Conservation (phyloP, 1,284 basidiomycete species). For the Violaceomyces palustris region DNA sequence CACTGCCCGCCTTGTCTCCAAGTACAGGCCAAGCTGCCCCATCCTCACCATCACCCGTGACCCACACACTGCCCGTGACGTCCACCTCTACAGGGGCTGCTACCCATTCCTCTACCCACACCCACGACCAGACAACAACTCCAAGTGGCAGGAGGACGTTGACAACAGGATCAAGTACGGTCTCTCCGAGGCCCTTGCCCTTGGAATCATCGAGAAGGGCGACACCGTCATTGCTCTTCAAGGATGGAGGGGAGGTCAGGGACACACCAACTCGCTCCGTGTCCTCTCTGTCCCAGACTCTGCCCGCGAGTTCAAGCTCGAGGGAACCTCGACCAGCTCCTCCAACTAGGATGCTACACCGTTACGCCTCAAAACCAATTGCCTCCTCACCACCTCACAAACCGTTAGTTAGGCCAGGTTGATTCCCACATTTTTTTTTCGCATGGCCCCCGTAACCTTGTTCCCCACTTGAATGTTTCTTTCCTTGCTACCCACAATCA, state of each 20-base stretch:
- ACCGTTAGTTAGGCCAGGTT: too few relatives aligned
- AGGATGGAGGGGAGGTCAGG: conserved; percentile 96
- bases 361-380: too few relatives aligned
- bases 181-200: conserved; percentile 74
- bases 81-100: conserved; percentile 92
- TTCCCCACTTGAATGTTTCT: too few relatives aligned
- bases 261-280: conserved; percentile 63
- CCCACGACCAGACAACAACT: conserved; percentile 71
- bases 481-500: too few relatives aligned
- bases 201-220: conserved; percentile 85
- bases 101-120: conserved; percentile 97
- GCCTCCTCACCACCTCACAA: too few relatives aligned
- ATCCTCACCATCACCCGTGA: conserved; percentile 90
- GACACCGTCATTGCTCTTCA: conserved; percentile 90
- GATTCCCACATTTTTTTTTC: too few relatives aligned
- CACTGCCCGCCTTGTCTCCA: conserved; percentile 91
- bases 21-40: conserved; percentile 89
- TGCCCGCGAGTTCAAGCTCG: conserved; percentile 45
- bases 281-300: conserved; percentile 44
- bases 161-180: conserved; percentile 64
- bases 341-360: background rate
- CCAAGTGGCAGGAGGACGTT: conserved; percentile 98
- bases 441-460: too few relatives aligned
- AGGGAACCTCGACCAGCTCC: conserved; percentile 29
- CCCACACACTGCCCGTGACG: conserved; percentile 89